phyloP scores from a whole-genome alignment of 129 eudicot species.

The Deinandra increscens region DNA sequence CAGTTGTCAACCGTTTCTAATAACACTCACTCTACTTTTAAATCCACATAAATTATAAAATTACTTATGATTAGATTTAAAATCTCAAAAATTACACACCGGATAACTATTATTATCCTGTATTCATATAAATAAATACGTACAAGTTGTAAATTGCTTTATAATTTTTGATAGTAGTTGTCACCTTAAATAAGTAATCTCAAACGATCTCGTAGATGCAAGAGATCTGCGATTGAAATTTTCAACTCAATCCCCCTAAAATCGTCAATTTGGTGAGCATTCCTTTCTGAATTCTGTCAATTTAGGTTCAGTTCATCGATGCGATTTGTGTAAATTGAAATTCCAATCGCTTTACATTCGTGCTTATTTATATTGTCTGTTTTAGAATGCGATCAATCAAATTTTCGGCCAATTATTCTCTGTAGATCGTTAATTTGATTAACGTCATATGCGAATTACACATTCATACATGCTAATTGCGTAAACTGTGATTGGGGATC shows the following conservation, averaged over 20 bases:
- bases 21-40: no score
- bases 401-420: neutral
- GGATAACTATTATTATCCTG: no score
- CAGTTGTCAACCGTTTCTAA: no score
- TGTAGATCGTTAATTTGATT: neutral
- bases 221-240: neutral
- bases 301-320: neutral
- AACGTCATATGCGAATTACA: neutral
- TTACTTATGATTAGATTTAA: no score
- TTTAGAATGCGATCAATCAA: neutral
- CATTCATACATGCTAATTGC: neutral
- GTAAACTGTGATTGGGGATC: conserved; percentile 7
- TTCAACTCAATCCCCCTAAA: neutral
- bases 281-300: neutral
- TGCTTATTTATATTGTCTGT: neutral
- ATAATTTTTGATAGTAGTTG: no score
- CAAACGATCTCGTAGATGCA: no score
- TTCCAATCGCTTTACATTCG: neutral
- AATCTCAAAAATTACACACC: no score
- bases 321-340: neutral
- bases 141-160: no score
- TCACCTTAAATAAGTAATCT: no score
- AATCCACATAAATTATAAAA: no score
- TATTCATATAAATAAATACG: no score
- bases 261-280: neutral